Base-by-base conservation (phyloP, 768 basidiomycete genomes). In the Multifurca ochricompacta region DNA sequence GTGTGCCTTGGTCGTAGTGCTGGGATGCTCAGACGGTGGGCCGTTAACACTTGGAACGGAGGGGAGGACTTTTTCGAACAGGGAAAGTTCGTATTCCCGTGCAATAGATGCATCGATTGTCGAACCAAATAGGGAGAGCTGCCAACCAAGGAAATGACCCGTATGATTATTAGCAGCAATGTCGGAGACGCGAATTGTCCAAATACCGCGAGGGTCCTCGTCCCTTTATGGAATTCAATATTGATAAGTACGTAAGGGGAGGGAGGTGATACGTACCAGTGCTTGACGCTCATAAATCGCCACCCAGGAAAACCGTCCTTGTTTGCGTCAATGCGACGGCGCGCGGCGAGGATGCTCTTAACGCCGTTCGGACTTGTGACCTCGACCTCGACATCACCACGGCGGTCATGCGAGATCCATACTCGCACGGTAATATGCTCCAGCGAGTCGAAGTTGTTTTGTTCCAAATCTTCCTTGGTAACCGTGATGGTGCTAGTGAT, bases 241-340 rank as follows among this genome's bases (percentile, higher is more conserved):
- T 48, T 32, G 34, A 34, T 50, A 25, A 47, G 18, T 5, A 23
- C 6, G 13, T 32, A 55, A n/a, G 42, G 18, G 44, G 35, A 53
- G 10, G 21, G 60, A 32, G 54, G 35, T n/a, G n/a, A n/a, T n/a
- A 70, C 81, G 67, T 54, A 94, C 95, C 96, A 99, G 65, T 99
- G 96, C 69, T 99, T 99, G 52, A 98, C 80, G 30, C 82, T 81
- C 93, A 97, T 98, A 67, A 99, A 99, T n/a, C 78, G 85, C 96
- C 96, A 99, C 0, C 91, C 94, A n/a, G 81, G 80, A 67, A 78
- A 95, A 8, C 96, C 95, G 8, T 74, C 76, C 4, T 63, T 67
- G 16, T 78, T 83, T 34, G 66, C 67, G 65, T 99, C 96, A 11
- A 74, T 73, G 31, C 73, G 63, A 58, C 96, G 80, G 53, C 74